These are phyloP conservation scores for Nakazawaea populi DNA, from an alignment of 805 yeast genomes.

Conservation along the genomic window DNA sequence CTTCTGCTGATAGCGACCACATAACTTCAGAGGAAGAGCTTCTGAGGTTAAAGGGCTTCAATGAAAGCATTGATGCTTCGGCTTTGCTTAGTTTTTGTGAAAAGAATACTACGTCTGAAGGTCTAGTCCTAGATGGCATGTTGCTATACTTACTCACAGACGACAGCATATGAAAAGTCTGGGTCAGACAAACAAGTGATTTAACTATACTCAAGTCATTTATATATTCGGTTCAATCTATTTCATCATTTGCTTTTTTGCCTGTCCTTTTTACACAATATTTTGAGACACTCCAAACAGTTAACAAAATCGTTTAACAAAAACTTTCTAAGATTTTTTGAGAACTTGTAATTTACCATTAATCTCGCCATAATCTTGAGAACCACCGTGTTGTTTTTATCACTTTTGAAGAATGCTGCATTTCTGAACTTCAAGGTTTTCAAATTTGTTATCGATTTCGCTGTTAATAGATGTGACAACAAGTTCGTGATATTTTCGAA, in stretches of 20 bases:
- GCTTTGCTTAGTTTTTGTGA: neutral
- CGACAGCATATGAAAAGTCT: neutral
- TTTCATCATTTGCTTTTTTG: constrained; percentile 14
- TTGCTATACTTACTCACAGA: neutral
- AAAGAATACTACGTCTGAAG: neutral
- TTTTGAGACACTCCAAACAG: constrained; percentile 46
- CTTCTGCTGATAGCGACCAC: neutral
- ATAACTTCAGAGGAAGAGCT: neutral
- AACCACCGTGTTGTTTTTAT: constrained; percentile 32
- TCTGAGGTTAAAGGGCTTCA: neutral
- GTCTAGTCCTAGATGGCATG: neutral
- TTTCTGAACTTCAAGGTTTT: constrained; percentile 43
- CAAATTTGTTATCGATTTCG: constrained; percentile 29
- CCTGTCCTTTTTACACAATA: constrained; percentile 40
- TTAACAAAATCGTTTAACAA: constrained; percentile 57
- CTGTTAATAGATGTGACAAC: constrained; percentile 18
- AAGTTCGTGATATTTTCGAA: constrained; percentile 22
- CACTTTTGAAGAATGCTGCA: constrained; percentile 4
- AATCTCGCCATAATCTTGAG: constrained; percentile 45
- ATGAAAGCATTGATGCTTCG: neutral
- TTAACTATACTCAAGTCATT: neutral
- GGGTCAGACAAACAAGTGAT: too few species aligned
- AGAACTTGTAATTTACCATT: constrained; percentile 53
- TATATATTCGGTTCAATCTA: neutral
- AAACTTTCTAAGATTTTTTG: constrained; percentile 57